Percentiles rank a stretch among this genome's conserved stretches.
These are phyloP conservation scores for Capsicum chinense DNA, from an alignment of 257 asterid genomes.

Conservation along the genomic window DNA sequence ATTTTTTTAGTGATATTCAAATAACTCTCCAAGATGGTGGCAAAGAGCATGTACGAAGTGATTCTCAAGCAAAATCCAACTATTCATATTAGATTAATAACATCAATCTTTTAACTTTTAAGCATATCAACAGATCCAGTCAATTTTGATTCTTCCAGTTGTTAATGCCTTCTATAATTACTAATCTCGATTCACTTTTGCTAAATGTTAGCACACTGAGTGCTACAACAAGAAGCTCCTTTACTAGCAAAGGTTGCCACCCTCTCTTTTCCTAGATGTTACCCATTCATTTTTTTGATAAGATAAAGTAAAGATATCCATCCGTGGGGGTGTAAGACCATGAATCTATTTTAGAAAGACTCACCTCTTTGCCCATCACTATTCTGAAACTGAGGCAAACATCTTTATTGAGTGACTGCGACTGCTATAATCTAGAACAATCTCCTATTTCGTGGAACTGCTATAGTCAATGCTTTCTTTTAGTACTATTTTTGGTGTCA, in stretches of 20 bases:
- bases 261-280: neutral
- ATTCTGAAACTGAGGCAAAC: neutral
- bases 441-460: slow-evolving; percentile 12
- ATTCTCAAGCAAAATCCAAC: neutral
- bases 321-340: neutral
- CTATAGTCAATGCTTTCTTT: neutral
- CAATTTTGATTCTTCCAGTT: slow-evolving; percentile 19
- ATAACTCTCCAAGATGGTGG: neutral
- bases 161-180: slow-evolving; percentile 4
- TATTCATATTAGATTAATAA: neutral
- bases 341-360: neutral
- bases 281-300: neutral
- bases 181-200: neutral
- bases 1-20: neutral
- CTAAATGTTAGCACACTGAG: neutral
- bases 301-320: slow-evolving; percentile 1
- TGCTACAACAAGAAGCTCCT: neutral
- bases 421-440: neutral
- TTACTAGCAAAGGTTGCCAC: neutral
- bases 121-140: neutral
- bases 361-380: slow-evolving; percentile 16
- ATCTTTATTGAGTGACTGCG: neutral
- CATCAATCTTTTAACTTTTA: neutral
- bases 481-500: neutral
- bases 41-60: slow-evolving; percentile 5